Evolutionary conservation across 768 basidiomycete species (phyloP), one percentile per base, ranked within the genome.

Genomic region (Mycena alexandri): DNA sequence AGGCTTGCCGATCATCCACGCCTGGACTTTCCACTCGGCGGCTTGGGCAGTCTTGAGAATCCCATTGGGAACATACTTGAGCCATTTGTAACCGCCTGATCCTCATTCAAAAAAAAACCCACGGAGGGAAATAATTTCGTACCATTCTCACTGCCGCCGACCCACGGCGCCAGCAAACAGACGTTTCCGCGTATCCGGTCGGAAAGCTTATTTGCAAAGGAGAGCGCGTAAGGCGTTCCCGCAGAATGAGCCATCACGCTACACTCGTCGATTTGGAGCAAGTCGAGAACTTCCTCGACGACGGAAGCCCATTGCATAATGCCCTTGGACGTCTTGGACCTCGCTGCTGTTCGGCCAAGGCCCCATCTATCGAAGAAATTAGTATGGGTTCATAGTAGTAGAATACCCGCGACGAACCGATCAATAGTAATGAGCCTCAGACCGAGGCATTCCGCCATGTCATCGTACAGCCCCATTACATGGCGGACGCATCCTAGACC

Each of bases 1-100:
- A 19, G 95, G 94, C 74, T 98, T 98, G 70, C 97, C 98, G 34
- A 99, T 87, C 90, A 94, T 94, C 94, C 96, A 99, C 0, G 94
- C 93, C 75, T 98, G 95, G 50, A 99, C 84, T 78, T 93, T 95
- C 96, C 96, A 98, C 75, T 99, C 97, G 0, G 97, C 97, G 5
- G 95, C 94, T 77, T 97, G 96, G 0, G 96, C 97, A 0, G 96
- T 96, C 82, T 93, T 95, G 69, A 99, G 83, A 43, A 99, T 88
- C 33, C 93, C 90, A 67, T 93, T 94, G 0, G 97, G 97, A 8
- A 99, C 93, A 75, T 96, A 99, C 79, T 96, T 97, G 58, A 99
- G 85, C 95, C 96, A 98, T 75, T 92, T 96, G 81, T 98, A 98
- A 17, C 94, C 91, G 74, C 86, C 92, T 93, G 69, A 12, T 54